Percentiles rank a stretch among this genome's conserved stretches.
These are phyloP conservation scores for Termitomyces sp. DNA, from an alignment of 768 basidiomycete genomes.

Conservation along the genomic window DNA sequence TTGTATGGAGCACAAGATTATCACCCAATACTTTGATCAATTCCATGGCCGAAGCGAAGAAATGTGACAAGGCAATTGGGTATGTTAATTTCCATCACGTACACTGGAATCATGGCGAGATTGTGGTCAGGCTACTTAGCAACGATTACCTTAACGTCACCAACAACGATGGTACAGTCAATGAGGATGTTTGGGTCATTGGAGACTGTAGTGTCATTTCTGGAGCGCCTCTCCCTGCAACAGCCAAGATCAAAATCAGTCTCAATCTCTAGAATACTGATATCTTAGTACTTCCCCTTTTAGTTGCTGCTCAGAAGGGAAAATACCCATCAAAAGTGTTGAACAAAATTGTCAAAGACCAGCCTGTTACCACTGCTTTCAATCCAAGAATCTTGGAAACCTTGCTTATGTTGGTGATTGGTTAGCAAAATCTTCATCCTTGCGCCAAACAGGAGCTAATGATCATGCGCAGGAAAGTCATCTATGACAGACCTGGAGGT, in stretches of 20 bases:
- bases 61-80: constrained; percentile 56
- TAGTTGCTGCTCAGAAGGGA: constrained; percentile 77
- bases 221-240: constrained; percentile 64
- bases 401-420: constrained; percentile 80
- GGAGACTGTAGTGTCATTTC: constrained; percentile 71
- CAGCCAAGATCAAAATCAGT: constrained; percentile 63
- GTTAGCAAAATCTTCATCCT: constrained; percentile 24
- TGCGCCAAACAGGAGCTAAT: neutral
- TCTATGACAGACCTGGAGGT: constrained; percentile 61
- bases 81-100: constrained; percentile 17
- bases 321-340: constrained; percentile 61
- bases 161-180: constrained; percentile 42
- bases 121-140: constrained; percentile 29
- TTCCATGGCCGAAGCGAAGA: constrained; percentile 52
- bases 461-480: constrained; percentile 56
- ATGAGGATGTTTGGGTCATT: constrained; percentile 74
- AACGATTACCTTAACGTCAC: constrained; percentile 60
- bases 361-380: constrained; percentile 47
- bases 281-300: neutral
- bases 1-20: constrained; percentile 87
- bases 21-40: constrained; percentile 76
- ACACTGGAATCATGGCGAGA: neutral
- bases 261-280: constrained; percentile 11
- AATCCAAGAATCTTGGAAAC: constrained; percentile 67
- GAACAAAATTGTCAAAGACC: constrained; percentile 55